These are phyloP conservation scores for Trichoderma atroviride DNA, from an alignment of 2,329 filamentous ascomycete genomes.

Conservation along the genomic window DNA sequence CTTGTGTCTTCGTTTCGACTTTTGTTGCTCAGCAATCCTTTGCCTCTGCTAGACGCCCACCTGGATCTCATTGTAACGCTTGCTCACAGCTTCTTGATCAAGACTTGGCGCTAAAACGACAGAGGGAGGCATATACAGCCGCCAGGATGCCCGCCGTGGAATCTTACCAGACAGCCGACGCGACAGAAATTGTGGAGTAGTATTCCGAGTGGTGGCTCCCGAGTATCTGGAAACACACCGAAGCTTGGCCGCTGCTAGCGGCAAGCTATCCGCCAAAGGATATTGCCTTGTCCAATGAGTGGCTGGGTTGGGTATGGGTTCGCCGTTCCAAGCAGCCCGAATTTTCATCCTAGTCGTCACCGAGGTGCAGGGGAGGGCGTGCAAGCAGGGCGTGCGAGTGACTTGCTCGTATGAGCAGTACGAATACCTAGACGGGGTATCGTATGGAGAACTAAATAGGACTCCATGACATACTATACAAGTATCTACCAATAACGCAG, in stretches of 20 bases:
- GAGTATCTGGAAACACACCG: slow-evolving; percentile 40
- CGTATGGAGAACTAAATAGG: not conserved
- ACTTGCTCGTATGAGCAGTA: not conserved
- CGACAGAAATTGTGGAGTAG: slow-evolving; percentile 33
- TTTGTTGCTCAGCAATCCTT: not conserved
- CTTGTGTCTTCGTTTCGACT: not conserved
- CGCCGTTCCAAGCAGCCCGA: not conserved
- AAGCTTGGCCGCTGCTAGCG: slow-evolving; percentile 34
- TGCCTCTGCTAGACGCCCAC: not conserved
- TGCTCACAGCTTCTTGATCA: not conserved
- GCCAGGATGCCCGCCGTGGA: slow-evolving; percentile 32
- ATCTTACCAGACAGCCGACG: slow-evolving; percentile 28
- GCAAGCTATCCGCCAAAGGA: slow-evolving; percentile 30
- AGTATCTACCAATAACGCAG: not conserved
- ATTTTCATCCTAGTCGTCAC: slow-evolving; percentile 31
- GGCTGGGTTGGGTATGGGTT: slow-evolving; percentile 17
- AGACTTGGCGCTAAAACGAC: not conserved
- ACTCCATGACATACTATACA: not conserved
- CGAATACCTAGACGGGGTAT: not conserved
- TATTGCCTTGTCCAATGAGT: slow-evolving; percentile 33
- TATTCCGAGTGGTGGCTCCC: slow-evolving; percentile 35
- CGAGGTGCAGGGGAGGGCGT: slow-evolving; percentile 37
- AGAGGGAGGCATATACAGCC: not conserved
- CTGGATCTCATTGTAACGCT: not conserved
- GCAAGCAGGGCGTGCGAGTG: slow-evolving; percentile 20